A percentile compares a stretch with the other conserved stretches of the same genome.
Evolutionary conservation across 495 filamentous ascomycete genomes (phyloP).

Genomic region (Penicillium tannophilum): DNA sequence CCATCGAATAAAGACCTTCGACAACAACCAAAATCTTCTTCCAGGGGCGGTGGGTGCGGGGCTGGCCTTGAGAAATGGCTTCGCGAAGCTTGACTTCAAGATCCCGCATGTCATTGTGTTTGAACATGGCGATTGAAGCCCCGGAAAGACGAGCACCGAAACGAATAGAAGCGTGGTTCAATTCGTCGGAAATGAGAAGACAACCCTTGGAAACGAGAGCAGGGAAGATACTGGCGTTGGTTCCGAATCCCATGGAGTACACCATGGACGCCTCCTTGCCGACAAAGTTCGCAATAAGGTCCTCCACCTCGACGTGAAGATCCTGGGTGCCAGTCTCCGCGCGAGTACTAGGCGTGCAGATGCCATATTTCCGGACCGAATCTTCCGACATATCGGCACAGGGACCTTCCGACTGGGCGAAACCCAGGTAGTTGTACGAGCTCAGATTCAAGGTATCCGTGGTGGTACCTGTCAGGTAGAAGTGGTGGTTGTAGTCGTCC

Average conservation of each 20-base stretch:
- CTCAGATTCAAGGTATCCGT: slow-evolving; percentile 98
- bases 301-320: slow-evolving; percentile 84
- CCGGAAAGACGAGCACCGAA: slow-evolving; percentile 92
- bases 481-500: slow-evolving; percentile 84
- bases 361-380: slow-evolving; percentile 77
- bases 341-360: slow-evolving; percentile 77
- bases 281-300: slow-evolving; percentile 84
- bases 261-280: slow-evolving; percentile 94
- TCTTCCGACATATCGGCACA: slow-evolving; percentile 95
- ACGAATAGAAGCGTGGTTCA: slow-evolving; percentile 97
- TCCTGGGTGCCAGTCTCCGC: slow-evolving; percentile 86
- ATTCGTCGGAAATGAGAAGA: slow-evolving; percentile 91
- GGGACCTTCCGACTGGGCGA: slow-evolving; percentile 95
- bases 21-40: slow-evolving; percentile 97
- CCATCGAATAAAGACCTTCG: slow-evolving; percentile 98
- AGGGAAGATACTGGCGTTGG: slow-evolving; percentile 89
- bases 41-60: slow-evolving; percentile 95
- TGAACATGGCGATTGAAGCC: slow-evolving; percentile 92
- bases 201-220: slow-evolving; percentile 88
- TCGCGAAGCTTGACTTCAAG: slow-evolving; percentile 84
- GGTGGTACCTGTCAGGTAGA: slow-evolving; percentile 81
- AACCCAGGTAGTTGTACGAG: slow-evolving; percentile 98
- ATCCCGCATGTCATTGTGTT: slow-evolving; percentile 92
- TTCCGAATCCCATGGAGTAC: slow-evolving; percentile 98
- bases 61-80: slow-evolving; percentile 92